These are phyloP conservation scores for Plasmodium knowlesi DNA, from an alignment of 169 alveolate genomes.

Conservation along the genomic window DNA sequence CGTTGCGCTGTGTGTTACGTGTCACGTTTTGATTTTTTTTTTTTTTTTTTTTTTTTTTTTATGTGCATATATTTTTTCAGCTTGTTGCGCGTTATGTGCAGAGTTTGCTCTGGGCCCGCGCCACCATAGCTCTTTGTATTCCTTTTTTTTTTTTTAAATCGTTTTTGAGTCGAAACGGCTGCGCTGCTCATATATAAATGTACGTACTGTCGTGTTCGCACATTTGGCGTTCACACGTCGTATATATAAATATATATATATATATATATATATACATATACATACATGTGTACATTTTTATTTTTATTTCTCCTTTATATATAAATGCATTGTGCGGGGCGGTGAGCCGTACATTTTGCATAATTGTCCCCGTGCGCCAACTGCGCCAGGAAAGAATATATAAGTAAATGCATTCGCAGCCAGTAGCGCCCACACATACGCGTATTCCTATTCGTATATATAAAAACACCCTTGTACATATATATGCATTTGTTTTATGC, in stretches of 20 bases:
- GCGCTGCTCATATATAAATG: background rate
- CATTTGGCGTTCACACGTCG: background rate
- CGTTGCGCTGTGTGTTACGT: background rate
- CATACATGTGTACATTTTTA: background rate
- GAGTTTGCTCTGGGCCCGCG: background rate
- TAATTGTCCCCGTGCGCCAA: background rate
- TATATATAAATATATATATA: conserved; percentile 14
- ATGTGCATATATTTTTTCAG: background rate
- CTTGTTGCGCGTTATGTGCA: background rate
- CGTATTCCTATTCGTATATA: background rate
- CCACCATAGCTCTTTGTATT: background rate
- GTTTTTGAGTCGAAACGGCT: conserved; percentile 29
- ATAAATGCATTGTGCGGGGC: background rate
- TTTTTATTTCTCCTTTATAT: background rate
- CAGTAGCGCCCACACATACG: background rate
- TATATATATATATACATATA: conserved; percentile 4
- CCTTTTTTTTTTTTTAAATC: conserved; percentile 15
- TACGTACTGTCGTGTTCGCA: background rate
- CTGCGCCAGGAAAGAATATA: background rate
- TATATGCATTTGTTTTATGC: background rate
- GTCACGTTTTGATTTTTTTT: background rate
- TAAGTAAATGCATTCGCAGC: background rate
- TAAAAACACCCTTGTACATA: background rate
- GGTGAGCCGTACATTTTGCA: background rate
- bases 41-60: background rate